phyloP scores from a whole-genome alignment of 2,329 filamentous ascomycete genomes.

The Penicillium sp. region DNA sequence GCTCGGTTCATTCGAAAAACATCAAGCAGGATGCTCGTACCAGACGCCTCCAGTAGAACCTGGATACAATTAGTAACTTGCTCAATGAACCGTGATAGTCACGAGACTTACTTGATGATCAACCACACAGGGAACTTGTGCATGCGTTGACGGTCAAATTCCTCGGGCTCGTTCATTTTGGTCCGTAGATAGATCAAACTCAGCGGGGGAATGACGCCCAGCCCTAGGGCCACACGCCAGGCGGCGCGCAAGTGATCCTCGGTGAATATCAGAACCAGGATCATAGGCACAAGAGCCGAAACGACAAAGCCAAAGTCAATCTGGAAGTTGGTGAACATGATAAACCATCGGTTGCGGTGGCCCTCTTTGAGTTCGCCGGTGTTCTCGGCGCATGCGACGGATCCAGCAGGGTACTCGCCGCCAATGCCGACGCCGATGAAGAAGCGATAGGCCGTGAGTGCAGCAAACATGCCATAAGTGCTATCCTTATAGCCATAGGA shows the following conservation, averaged over 20 bases:
- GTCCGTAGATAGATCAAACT: slow-evolving; percentile 65
- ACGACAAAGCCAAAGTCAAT: slow-evolving; percentile 82
- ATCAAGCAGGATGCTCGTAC: slow-evolving; percentile 18
- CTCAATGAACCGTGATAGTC: slow-evolving; percentile 22
- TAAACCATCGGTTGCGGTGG: slow-evolving; percentile 84
- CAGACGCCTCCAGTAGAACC: slow-evolving; percentile 71
- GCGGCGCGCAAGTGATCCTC: slow-evolving; percentile 64
- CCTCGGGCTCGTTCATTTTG: slow-evolving; percentile 71
- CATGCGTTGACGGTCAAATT: slow-evolving; percentile 68
- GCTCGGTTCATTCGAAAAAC: background rate
- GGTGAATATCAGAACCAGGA: slow-evolving; percentile 56
- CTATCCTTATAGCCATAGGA: slow-evolving; percentile 70
- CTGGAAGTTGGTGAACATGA: slow-evolving; percentile 82
- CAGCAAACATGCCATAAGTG: slow-evolving; percentile 66
- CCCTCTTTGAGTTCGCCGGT: slow-evolving; percentile 76
- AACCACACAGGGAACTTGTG: slow-evolving; percentile 51
- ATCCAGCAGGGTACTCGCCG: slow-evolving; percentile 57
- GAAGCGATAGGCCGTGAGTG: slow-evolving; percentile 77
- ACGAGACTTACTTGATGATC: slow-evolving; percentile 42
- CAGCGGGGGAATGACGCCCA: slow-evolving; percentile 73
- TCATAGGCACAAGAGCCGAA: slow-evolving; percentile 69
- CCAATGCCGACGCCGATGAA: slow-evolving; percentile 75
- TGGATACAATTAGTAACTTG: slow-evolving; percentile 41
- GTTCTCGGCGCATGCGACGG: slow-evolving; percentile 76
- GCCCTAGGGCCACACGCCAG: slow-evolving; percentile 75